Conservation (phyloP, 2,329 filamentous ascomycete species). For the Curvularia sp. region DNA sequence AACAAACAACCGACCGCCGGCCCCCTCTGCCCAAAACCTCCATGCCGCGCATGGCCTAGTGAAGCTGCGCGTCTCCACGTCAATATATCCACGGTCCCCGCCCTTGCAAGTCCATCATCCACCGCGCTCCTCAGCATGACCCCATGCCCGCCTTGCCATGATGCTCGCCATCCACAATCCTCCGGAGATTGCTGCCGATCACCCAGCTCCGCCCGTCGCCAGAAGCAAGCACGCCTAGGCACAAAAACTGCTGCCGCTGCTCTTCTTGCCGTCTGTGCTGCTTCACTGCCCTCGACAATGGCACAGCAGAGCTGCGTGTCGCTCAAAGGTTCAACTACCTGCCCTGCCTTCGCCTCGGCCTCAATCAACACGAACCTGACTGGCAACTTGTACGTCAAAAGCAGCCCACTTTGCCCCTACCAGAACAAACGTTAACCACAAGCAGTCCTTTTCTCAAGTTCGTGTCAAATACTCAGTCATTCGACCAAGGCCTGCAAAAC, state of each 20-base stretch:
- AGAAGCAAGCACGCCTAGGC: slow-evolving; percentile 29
- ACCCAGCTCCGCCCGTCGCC: slow-evolving; percentile 25
- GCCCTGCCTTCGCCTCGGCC: slow-evolving; percentile 74
- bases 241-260: slow-evolving; percentile 28
- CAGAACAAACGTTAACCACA: slow-evolving; percentile 14
- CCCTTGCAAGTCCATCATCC: slow-evolving; percentile 17
- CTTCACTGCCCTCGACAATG: slow-evolving; percentile 40
- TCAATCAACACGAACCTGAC: slow-evolving; percentile 73
- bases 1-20: slow-evolving; percentile 9
- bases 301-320: slow-evolving; percentile 66
- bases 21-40: slow-evolving; percentile 5
- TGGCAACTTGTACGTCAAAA: slow-evolving; percentile 66
- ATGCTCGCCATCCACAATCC: slow-evolving; percentile 15
- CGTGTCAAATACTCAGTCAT: slow-evolving; percentile 77
- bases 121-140: slow-evolving; percentile 27
- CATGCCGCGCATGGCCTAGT: slow-evolving; percentile 44
- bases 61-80: slow-evolving; percentile 40
- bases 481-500: slow-evolving; percentile 75
- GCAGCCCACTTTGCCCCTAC: not conserved
- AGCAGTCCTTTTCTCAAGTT: slow-evolving; percentile 81
- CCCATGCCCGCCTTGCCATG: slow-evolving; percentile 23
- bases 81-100: slow-evolving; percentile 18
- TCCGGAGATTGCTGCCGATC: slow-evolving; percentile 21
- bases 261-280: slow-evolving; percentile 40
- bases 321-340: slow-evolving; percentile 72